Evolutionary conservation across 257 asterid genomes (phyloP).

Genomic region (Solanum piurae): DNA sequence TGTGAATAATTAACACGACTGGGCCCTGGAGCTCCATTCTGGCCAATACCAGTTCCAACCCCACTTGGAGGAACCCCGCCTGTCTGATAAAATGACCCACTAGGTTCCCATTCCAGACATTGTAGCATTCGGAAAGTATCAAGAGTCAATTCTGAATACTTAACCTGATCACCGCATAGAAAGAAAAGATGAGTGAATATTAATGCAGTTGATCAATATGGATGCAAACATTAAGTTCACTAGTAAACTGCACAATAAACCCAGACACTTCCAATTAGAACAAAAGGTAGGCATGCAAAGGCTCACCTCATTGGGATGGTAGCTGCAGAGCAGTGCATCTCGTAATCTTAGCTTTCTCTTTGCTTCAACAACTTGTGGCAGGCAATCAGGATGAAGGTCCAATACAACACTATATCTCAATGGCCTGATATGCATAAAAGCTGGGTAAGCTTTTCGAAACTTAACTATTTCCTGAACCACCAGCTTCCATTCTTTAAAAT

Average conservation of each 20-base stretch:
- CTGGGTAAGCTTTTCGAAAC: slow-evolving; percentile 93
- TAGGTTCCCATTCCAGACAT: slow-evolving; percentile 94
- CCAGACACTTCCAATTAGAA: not conserved
- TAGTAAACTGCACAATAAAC: not conserved
- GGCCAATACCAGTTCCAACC: slow-evolving; percentile 39
- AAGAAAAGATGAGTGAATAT: not conserved
- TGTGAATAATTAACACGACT: slow-evolving; percentile 55
- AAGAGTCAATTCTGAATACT: slow-evolving; percentile 84
- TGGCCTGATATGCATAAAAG: slow-evolving; percentile 91
- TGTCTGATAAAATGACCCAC: slow-evolving; percentile 84
- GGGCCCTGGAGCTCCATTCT: slow-evolving; percentile 71
- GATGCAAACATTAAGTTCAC: not conserved
- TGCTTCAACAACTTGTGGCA: slow-evolving; percentile 44
- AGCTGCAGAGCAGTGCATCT: slow-evolving; percentile 89
- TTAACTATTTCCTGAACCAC: slow-evolving; percentile 91
- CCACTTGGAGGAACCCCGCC: slow-evolving; percentile 45
- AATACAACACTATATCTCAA: slow-evolving; percentile 80
- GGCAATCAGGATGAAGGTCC: slow-evolving; percentile 77
- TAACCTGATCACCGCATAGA: slow-evolving; percentile 43
- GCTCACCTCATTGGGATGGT: slow-evolving; percentile 83
- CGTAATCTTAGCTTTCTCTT: slow-evolving; percentile 66
- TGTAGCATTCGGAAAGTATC: slow-evolving; percentile 91
- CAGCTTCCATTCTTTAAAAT: slow-evolving; percentile 96
- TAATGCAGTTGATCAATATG: not conserved
- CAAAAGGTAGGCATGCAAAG: not conserved